A percentile compares a stretch with the other conserved stretches of the same genome.
These are phyloP conservation scores for Linnemannia elongata DNA, from an alignment of 192 early-diverging fungal genomes.

Conservation along the genomic window DNA sequence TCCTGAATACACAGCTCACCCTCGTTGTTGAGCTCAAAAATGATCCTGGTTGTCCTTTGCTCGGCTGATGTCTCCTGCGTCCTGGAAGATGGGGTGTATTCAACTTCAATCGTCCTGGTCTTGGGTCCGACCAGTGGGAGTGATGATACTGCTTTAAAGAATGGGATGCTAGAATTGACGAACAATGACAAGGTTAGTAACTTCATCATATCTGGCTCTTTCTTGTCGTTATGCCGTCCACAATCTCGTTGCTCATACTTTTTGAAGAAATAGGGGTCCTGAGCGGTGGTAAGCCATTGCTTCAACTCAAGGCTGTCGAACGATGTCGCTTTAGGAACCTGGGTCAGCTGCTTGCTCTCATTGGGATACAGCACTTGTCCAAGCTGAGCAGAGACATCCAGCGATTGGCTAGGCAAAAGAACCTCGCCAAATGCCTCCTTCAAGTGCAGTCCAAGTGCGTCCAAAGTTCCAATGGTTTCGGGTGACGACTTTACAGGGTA, in stretches of 20 bases:
- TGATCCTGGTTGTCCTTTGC: slow-evolving; percentile 13
- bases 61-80: neutral
- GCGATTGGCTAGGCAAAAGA: neutral
- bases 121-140: slow-evolving; percentile 26
- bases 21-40: slow-evolving; percentile 27
- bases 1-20: slow-evolving; percentile 21
- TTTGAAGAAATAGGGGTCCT: slow-evolving; percentile 27
- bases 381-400: slow-evolving; percentile 29
- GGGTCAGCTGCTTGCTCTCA: neutral
- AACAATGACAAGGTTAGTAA: neutral
- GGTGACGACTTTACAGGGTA: slow-evolving; percentile 24
- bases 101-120: slow-evolving; percentile 32
- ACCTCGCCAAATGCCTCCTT: neutral
- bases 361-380: slow-evolving; percentile 48
- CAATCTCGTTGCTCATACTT: slow-evolving; percentile 11
- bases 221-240: neutral
- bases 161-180: slow-evolving; percentile 27
- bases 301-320: slow-evolving; percentile 31
- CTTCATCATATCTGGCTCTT: neutral
- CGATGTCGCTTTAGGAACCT: slow-evolving; percentile 7
- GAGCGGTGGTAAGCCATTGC: slow-evolving; percentile 27
- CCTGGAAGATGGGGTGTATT: slow-evolving; percentile 33
- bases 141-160: slow-evolving; percentile 34
- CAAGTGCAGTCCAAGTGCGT: slow-evolving; percentile 16
- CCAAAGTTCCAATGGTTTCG: slow-evolving; percentile 5